Base-by-base conservation (phyloP, 495 filamentous ascomycete genomes). In the Daldinia vernicosa region DNA sequence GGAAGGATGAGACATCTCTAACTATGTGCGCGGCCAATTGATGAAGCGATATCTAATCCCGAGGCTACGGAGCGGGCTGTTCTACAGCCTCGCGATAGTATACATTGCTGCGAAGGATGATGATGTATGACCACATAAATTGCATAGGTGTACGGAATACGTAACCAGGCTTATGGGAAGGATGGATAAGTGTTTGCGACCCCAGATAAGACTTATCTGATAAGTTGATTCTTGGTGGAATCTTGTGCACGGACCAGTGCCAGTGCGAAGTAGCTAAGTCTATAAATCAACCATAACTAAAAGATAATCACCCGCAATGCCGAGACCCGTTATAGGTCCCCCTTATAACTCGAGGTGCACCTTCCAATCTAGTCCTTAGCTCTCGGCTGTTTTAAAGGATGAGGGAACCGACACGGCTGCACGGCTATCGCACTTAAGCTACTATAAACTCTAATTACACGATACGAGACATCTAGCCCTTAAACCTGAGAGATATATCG, bases 1-100 rank as follows among this genome's bases (percentile, higher is more conserved):
- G 30, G 66, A 63, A 50, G 26, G 27, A 43, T 54, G 17, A 33
- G 61, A 58, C 70, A 73, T 73, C 2, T 47, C 37, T 60, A 26
- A 50, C 24, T 30, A 37, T 26, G 26, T 47, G 27, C 40, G 12
- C n/a, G 11, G n/a, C 30, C 39, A 47, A 28, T 66, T 52, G 57
- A 58, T 39, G 26, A 52, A 5, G 32, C 11, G 9, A 51, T 24
- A 24, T 8, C 12, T 7, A 37, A 32, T 9, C 22, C 50, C 37
- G 22, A 61, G 67, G 53, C n/a, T 57, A 59, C 33, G 28, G 24
- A 35, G 19, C 45, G n/a, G 62, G 47, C 57, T 61, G 35, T 37
- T 51, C 40, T 71, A 66, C 51, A 58, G 63, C 57, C 62, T 51
- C 51, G 63, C n/a, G 32, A 55, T 52, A 28, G 24, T 50, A 57